Base-by-base conservation (phyloP, 768 basidiomycete genomes). In the Psilocybe tampanensis region DNA sequence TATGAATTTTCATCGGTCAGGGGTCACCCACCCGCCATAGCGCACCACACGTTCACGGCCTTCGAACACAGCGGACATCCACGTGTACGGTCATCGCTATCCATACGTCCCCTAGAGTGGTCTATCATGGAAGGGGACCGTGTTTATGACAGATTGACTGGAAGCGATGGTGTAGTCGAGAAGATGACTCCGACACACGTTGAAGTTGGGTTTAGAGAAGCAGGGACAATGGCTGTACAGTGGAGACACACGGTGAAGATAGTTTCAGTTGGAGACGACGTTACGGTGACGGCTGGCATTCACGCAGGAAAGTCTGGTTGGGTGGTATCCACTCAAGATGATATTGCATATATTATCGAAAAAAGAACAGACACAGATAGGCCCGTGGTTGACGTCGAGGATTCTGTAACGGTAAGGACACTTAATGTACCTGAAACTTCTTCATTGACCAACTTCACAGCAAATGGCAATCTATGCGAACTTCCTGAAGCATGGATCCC, bases 1-100 rank as follows among this genome's bases (percentile, higher is more conserved):
- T 64, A 53, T 32, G 54, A 55, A 15, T 53, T 18, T 45, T 44
- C 41, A 15, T 55, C 53, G 3, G 13, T 60, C 23, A 39, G 36
- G 12, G 4, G 36, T 39, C 4, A n/a, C n/a, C n/a, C n/a, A n/a
- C 12, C 4, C 36, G 36, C 6, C 36, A 39, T 39, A 3, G 7
- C 36, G 6, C 15, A 39, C 36, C 12, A 3, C n/a, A 5, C 6
- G 3, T 39, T 39, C n/a, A 3, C 15, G 4, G 15, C 15, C 7
- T 39, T 39, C 36, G 15, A 39, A 39, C 36, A 39, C 7, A 39
- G 36, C n/a, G 7, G 12, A 13, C 36, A 39, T 39, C 36, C 36
- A 5, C 7, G 15, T 5, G 36, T 39, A 5, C 3, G 4, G 4
- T 13, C 15, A 8, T 39, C 36, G 12, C 36, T 5, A 5, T 13